Evolutionary conservation across 1,139 yeast species (phyloP).

Genomic region (Saccharomyces hybrid): DNA sequence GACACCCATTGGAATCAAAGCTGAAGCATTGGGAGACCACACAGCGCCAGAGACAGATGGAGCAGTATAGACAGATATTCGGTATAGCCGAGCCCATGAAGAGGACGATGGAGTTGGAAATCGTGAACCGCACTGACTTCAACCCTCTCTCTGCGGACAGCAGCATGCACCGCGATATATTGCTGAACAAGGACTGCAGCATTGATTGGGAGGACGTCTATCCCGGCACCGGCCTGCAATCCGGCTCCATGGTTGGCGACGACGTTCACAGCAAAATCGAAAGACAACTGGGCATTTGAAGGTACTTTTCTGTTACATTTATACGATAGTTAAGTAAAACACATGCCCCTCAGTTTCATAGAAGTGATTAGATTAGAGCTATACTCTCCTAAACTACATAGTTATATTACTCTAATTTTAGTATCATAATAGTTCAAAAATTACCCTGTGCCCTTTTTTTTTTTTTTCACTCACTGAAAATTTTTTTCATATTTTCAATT

Average conservation of each 20-base stretch:
- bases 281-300: slow-evolving; percentile 50
- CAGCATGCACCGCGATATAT: slow-evolving; percentile 64
- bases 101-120: slow-evolving; percentile 73
- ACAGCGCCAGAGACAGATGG: slow-evolving; percentile 63
- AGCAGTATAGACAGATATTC: slow-evolving; percentile 71
- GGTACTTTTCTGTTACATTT: not conserved
- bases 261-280: slow-evolving; percentile 73
- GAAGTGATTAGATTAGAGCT: not conserved
- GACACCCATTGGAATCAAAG: slow-evolving; percentile 82
- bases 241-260: slow-evolving; percentile 19
- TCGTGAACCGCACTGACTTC: slow-evolving; percentile 62
- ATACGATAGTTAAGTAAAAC: not conserved
- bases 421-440: not conserved
- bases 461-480: not conserved
- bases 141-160: slow-evolving; percentile 47
- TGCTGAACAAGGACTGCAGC: slow-evolving; percentile 64
- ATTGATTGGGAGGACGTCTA: slow-evolving; percentile 95
- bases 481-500: not conserved
- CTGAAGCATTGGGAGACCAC: slow-evolving; percentile 73
- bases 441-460: not conserved
- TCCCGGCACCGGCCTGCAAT: slow-evolving; percentile 32
- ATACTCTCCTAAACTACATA: not conserved
- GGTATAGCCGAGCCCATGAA: slow-evolving; percentile 82
- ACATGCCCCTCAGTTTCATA: not conserved
- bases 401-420: not conserved